Percentiles rank a stretch among this genome's conserved stretches.
Conservation (phyloP, 345 rosid species). For the Eucalyptus guilfoylei region DNA sequence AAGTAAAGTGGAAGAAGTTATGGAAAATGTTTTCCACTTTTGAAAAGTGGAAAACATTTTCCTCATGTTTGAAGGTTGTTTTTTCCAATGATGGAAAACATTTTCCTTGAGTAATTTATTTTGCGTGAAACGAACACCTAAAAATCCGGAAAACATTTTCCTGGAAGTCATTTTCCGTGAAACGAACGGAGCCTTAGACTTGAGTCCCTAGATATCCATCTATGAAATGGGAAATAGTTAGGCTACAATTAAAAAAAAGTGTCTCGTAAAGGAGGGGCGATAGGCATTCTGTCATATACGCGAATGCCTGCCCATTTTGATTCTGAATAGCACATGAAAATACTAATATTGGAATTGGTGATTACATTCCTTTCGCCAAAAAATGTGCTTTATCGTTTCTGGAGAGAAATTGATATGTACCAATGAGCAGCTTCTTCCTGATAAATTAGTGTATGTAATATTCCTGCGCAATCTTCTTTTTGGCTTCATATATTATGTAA, state of each 20-base stretch:
- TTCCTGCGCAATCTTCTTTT: neutral
- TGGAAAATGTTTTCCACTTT: no score
- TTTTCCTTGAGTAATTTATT: no score
- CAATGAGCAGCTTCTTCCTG: neutral
- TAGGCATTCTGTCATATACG: neutral
- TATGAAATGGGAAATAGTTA: neutral
- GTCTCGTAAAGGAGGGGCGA: neutral
- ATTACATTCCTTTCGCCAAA: neutral
- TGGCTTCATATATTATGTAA: neutral
- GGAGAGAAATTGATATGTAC: neutral
- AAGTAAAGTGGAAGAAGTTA: no score
- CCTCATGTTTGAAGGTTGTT: no score
- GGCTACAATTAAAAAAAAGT: neutral
- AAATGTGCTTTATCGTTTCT: neutral
- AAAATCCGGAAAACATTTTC: no score
- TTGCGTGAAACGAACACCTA: no score
- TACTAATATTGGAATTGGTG: neutral
- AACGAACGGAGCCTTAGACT: no score
- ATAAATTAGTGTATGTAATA: neutral
- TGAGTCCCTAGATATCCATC: neutral
- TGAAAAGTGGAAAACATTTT: no score
- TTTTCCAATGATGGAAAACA: no score
- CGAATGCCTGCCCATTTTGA: neutral
- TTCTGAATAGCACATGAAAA: neutral
- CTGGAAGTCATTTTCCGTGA: no score